Percentiles rank a stretch among this genome's conserved stretches.
These are phyloP conservation scores for Neocucurbitaria cava DNA, from an alignment of 2,329 filamentous ascomycete genomes.

Conservation along the genomic window DNA sequence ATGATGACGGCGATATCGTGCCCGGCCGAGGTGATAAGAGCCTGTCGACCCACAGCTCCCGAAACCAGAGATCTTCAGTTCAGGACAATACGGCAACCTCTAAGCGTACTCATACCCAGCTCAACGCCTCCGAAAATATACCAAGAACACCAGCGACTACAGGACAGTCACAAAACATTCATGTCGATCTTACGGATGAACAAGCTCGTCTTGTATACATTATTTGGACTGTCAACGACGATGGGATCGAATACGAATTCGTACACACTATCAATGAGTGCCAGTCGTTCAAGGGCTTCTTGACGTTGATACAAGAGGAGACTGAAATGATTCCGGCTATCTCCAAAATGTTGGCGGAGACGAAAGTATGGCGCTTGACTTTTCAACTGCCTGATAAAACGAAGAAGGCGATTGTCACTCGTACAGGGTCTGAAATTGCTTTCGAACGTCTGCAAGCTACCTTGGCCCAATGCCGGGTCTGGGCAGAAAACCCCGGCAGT, in stretches of 20 bases:
- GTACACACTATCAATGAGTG: conserved; percentile 13
- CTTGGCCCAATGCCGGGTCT: conserved; percentile 6
- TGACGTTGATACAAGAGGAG: conserved; percentile 5
- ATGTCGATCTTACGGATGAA: conserved; percentile 9
- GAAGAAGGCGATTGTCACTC: conserved; percentile 12
- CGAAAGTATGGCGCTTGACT: conserved; percentile 14
- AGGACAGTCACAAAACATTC: not conserved
- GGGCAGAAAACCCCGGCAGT: not conserved
- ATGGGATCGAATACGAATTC: conserved; percentile 11
- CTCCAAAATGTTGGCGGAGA: conserved; percentile 4
- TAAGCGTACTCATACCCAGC: not conserved
- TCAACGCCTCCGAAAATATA: not conserved
- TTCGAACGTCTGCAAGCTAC: conserved; percentile 14
- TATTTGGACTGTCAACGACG: conserved; percentile 11
- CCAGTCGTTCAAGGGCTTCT: conserved; percentile 9
- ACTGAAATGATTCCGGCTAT: conserved; percentile 5
- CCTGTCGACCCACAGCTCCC: not conserved
- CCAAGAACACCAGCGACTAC: not conserved
- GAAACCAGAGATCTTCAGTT: not conserved
- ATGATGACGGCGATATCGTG: not conserved
- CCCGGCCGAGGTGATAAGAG: not conserved
- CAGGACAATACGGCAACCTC: no score
- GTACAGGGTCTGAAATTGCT: conserved; percentile 9
- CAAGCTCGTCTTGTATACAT: conserved; percentile 13
- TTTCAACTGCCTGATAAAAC: conserved; percentile 7